These are phyloP conservation scores for Lactuca sativa DNA, from an alignment of 129 eudicot genomes.

Conservation along the genomic window DNA sequence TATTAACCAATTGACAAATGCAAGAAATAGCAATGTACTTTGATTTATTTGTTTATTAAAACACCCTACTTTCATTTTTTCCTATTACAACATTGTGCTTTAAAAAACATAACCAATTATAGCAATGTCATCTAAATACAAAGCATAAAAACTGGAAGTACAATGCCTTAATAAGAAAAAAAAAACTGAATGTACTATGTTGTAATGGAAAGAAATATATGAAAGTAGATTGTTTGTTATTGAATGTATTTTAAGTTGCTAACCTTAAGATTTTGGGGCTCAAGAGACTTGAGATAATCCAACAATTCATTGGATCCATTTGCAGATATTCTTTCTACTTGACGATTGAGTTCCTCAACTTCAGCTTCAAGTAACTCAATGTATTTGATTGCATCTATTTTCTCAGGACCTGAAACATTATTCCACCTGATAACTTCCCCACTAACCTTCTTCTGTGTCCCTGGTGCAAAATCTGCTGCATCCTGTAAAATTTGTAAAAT, in stretches of 20 bases:
- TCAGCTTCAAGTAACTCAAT: slow-evolving; percentile 97
- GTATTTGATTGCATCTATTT: slow-evolving; percentile 86
- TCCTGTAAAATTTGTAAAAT: slow-evolving; percentile 53
- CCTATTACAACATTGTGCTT: no score
- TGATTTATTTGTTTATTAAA: no score
- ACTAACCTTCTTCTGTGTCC: slow-evolving; percentile 88
- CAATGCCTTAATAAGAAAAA: no score
- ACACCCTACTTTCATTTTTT: no score
- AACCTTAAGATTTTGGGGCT: slow-evolving; percentile 97
- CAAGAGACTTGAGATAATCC: slow-evolving; percentile 91
- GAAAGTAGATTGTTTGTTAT: no score
- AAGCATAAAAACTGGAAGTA: no score
- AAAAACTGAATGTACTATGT: no score
- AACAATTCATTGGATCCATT: slow-evolving; percentile 82
- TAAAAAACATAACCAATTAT: no score
- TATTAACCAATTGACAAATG: neutral
- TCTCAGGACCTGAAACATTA: slow-evolving; percentile 92
- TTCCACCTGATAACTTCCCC: slow-evolving; percentile 99
- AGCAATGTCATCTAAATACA: no score
- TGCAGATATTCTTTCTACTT: slow-evolving; percentile 77
- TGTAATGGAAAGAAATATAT: no score
- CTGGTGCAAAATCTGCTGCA: slow-evolving; percentile 86
- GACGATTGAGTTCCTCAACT: slow-evolving; percentile 88
- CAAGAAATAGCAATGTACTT: no score
- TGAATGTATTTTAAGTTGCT: slow-evolving; percentile 12